These are phyloP conservation scores for Anisodus acutangulus DNA, from an alignment of 257 asterid genomes.

Conservation along the genomic window DNA sequence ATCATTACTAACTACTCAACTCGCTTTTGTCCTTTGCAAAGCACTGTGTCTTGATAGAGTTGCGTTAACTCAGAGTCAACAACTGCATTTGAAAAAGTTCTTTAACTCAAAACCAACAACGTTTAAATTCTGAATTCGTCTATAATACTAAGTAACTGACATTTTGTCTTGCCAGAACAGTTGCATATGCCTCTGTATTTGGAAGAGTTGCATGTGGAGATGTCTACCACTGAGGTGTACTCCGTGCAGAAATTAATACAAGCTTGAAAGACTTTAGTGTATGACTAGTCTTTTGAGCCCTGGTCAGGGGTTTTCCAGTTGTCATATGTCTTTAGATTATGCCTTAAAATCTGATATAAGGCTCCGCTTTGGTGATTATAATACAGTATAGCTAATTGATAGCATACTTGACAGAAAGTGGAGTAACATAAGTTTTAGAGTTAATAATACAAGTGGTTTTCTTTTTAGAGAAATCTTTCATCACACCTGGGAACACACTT, in stretches of 20 bases:
- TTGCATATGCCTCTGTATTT: background rate
- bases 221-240: background rate
- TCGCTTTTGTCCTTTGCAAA: no score
- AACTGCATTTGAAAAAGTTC: no score
- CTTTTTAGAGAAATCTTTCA: background rate
- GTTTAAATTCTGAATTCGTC: background rate
- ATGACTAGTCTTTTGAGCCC: background rate
- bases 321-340: background rate
- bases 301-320: background rate
- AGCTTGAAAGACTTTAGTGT: background rate
- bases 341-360: background rate
- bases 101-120: background rate
- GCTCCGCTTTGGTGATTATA: background rate
- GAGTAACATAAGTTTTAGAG: background rate
- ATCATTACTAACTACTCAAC: background rate
- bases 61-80: background rate
- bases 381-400: background rate
- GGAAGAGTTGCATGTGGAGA: background rate
- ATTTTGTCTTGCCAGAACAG: background rate
- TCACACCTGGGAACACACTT: background rate
- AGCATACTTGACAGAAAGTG: background rate
- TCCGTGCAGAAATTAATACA: background rate
- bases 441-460: background rate
- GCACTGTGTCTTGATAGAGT: no score
- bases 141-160: no score